Base-by-base conservation (phyloP, 441 rosid species). In the Syzygium malaccense region DNA sequence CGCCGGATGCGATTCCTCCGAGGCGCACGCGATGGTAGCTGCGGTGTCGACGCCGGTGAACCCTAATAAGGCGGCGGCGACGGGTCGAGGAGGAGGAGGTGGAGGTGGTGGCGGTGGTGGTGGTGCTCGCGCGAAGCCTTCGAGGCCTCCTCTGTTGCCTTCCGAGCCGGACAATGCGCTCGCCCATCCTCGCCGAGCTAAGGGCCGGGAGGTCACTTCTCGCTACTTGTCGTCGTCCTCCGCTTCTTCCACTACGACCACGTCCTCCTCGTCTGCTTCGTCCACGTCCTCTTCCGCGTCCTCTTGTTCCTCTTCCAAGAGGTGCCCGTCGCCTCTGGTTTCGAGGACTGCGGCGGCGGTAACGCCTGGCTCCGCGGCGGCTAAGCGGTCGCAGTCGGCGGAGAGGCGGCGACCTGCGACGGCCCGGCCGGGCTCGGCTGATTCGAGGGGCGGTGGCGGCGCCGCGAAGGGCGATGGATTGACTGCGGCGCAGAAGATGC, bases 341-440 rank as follows among this genome's bases (percentile, higher is more conserved):
- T 91, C 96, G 20, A 93, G 94, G 58, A 88, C 88, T 64, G 89
- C 95, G n/a, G 92, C 94, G 26, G 93, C 93, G 55, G 89, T 87
- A 64, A 79, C 92, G 32, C 88, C 89, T 23, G 86, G 91, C 60
- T 79, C 95, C 23, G 90, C 93, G 68, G 89, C 94, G 30, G 85
- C 91, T 56, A 96, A 94, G 90, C 93, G 98, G 87, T 93, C 99
- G 20, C 97, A 94, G 86, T 97, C 99, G 7, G 95, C 88, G 26
- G 98, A 96, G 90, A 91, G 95, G 89, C 92, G 95, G 89, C 92
- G 94, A 53, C 90, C 92, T 19, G 92, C 64, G 58, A 92, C 96
- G 14, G 93, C 94, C 79, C 92, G 96, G 55, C 75, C 89, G 51
- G 90, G 86, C 86, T 91, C 93, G 54, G 51, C 90, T 37, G 95